phyloP scores from a whole-genome alignment of 1,139 yeast species.

The Saccharomycopsis hybrid region DNA sequence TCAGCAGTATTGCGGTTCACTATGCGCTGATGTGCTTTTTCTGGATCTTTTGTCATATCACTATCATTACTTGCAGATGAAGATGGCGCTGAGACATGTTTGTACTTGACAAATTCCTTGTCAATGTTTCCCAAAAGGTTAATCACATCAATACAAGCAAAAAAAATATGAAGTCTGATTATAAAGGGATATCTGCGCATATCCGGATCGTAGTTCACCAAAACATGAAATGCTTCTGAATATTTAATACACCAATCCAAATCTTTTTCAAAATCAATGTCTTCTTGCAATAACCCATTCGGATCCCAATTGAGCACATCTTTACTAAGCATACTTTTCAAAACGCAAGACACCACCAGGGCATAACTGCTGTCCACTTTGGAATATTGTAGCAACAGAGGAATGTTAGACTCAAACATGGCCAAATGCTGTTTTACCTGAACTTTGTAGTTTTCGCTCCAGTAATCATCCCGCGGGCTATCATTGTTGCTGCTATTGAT shows the following conservation, averaged over 20 bases:
- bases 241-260: slow-evolving; percentile 21
- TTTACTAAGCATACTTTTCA: slow-evolving; percentile 23
- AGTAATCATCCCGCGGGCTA: slow-evolving; percentile 1
- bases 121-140: slow-evolving; percentile 24
- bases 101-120: slow-evolving; percentile 21
- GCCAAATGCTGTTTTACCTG: slow-evolving; percentile 6
- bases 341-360: slow-evolving; percentile 21
- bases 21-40: neutral
- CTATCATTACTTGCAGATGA: no score
- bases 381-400: slow-evolving; percentile 6
- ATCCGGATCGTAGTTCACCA: slow-evolving; percentile 22
- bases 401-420: slow-evolving; percentile 4
- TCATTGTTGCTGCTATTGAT: neutral
- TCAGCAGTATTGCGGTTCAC: neutral
- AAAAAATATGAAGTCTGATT: slow-evolving; percentile 24
- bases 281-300: slow-evolving; percentile 20
- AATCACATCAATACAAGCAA: slow-evolving; percentile 24
- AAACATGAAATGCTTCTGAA: slow-evolving; percentile 22
- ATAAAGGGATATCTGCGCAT: slow-evolving; percentile 25
- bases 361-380: slow-evolving; percentile 11
- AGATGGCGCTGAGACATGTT: neutral
- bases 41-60: no score
- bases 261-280: slow-evolving; percentile 19
- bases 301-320: slow-evolving; percentile 22
- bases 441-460: slow-evolving; percentile 12